phyloP scores from a whole-genome alignment of 2,329 filamentous ascomycete genomes.

The Escovopsis sp. region DNA sequence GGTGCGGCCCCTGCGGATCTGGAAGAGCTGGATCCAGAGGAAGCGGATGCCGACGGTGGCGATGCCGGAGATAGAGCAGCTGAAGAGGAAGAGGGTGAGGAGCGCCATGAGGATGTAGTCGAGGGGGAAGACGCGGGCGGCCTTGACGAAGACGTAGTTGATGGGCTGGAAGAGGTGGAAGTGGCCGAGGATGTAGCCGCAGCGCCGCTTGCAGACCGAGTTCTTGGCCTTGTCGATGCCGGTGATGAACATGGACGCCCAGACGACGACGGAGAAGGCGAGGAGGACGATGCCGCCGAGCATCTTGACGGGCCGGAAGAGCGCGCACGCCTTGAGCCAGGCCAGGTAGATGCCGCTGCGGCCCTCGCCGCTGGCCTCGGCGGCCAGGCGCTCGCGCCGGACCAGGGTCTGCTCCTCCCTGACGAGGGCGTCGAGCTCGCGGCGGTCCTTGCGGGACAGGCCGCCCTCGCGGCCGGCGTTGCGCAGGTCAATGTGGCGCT shows the following conservation, averaged over 20 bases:
- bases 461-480: constrained; percentile 58
- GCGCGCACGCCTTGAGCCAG: constrained; percentile 68
- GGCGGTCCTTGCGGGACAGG: constrained; percentile 70
- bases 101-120: constrained; percentile 86
- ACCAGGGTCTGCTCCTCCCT: constrained; percentile 88
- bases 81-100: constrained; percentile 76
- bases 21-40: constrained; percentile 88
- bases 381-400: constrained; percentile 73
- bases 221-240: constrained; percentile 94
- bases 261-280: constrained; percentile 58
- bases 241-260: constrained; percentile 88
- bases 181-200: constrained; percentile 77
- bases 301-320: constrained; percentile 81
- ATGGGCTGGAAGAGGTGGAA: constrained; percentile 91
- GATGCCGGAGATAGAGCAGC: constrained; percentile 73
- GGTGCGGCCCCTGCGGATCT: constrained; percentile 76
- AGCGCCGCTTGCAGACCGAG: constrained; percentile 77
- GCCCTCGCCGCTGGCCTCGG: constrained; percentile 68
- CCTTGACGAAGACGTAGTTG: constrained; percentile 68
- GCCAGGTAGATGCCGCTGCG: constrained; percentile 54
- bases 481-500: constrained; percentile 79
- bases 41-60: constrained; percentile 85
- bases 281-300: constrained; percentile 70
- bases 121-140: constrained; percentile 72
- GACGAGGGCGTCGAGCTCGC: constrained; percentile 74